phyloP scores from a whole-genome alignment of 257 asterid genomes.

The Fraxinus quadrangulata region DNA sequence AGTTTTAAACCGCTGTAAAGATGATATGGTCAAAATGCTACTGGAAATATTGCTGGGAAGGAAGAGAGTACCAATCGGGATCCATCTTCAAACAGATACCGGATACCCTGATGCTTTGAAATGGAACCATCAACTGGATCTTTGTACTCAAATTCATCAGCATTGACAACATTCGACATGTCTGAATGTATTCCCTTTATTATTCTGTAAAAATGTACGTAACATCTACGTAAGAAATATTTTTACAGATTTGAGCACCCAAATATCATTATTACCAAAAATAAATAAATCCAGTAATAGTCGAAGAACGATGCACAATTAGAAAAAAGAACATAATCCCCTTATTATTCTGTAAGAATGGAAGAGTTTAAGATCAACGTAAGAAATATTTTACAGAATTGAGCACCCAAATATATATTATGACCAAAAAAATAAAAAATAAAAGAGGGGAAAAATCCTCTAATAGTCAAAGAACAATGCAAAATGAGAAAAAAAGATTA shows the following conservation, averaged over 20 bases:
- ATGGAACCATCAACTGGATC: constrained; percentile 98
- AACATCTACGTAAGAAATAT: background rate
- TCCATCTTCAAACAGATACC: constrained; percentile 89
- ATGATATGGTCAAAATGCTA: constrained; percentile 9
- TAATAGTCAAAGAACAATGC: too few relatives aligned
- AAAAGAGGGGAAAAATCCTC: too few relatives aligned
- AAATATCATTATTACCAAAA: background rate
- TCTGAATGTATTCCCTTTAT: constrained; percentile 65
- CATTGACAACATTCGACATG: constrained; percentile 65
- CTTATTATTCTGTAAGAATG: too few relatives aligned
- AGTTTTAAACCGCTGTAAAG: constrained; percentile 9
- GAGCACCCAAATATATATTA: background rate
- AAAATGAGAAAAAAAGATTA: too few relatives aligned
- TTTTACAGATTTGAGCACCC: background rate
- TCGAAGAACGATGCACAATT: too few relatives aligned
- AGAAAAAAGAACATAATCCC: too few relatives aligned
- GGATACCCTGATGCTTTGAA: constrained; percentile 94
- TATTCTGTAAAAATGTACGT: constrained; percentile 45
- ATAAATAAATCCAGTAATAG: too few relatives aligned
- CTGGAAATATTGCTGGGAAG: constrained; percentile 8
- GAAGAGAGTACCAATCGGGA: constrained; percentile 77
- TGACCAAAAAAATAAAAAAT: background rate
- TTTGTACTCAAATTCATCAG: constrained; percentile 95
- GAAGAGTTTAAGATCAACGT: too few relatives aligned
- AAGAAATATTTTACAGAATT: too few relatives aligned